phyloP scores from a whole-genome alignment of 305 asterid species.

The Fraxinus baroniana region DNA sequence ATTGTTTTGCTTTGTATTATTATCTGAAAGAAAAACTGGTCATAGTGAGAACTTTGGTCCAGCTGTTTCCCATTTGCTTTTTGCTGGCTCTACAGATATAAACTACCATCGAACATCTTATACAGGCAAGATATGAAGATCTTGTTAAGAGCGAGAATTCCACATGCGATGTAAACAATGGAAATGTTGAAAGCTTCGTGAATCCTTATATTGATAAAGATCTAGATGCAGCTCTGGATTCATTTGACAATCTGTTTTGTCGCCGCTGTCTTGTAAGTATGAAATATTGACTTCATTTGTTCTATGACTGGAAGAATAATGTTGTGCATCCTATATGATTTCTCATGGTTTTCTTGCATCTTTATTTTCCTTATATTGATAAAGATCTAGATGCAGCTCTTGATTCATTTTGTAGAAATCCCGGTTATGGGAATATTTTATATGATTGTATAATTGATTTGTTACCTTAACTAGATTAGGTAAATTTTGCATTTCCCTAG shows the following conservation, averaged over 20 bases:
- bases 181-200: conserved; percentile 47
- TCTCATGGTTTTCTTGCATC: conserved; percentile 22
- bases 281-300: conserved; percentile 1
- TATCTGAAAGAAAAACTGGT: conserved; percentile 44
- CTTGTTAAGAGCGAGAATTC: conserved; percentile 45
- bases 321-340: conserved; percentile 13
- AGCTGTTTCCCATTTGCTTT: conserved; percentile 63
- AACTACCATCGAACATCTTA: conserved; percentile 66
- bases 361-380: conserved; percentile 51
- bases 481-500: no score
- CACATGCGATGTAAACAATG: conserved; percentile 33
- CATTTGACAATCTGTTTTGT: conserved; percentile 91
- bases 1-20: conserved; percentile 19
- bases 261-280: conserved; percentile 88
- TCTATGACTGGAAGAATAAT: neutral
- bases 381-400: conserved; percentile 88
- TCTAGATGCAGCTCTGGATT: conserved; percentile 90
- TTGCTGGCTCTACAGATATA: conserved; percentile 61
- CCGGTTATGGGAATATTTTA: no score
- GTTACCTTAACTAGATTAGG: no score
- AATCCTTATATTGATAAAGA: conserved; percentile 73
- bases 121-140: conserved; percentile 94
- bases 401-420: conserved; percentile 52
- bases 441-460: no score
- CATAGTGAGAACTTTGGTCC: conserved; percentile 66